Percentiles rank a stretch among this genome's conserved stretches.
Conservation (phyloP, 768 basidiomycete species). For the Brasilioporus rufonigricans region DNA sequence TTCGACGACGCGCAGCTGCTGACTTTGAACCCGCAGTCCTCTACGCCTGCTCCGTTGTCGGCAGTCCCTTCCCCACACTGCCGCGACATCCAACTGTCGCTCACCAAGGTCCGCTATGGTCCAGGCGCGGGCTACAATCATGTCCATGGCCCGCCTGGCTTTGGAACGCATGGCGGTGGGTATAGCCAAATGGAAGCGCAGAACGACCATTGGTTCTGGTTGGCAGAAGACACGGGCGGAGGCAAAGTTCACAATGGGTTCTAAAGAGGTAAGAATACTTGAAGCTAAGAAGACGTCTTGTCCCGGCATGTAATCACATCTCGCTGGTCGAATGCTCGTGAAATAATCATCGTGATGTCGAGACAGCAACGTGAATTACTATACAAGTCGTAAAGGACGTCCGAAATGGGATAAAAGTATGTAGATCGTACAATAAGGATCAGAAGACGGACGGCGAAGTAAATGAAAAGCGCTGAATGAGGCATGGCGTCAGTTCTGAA, state of each 20-base stretch:
- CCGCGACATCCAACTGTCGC: constrained; percentile 12
- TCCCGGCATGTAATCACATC: background rate
- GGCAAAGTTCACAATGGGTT: background rate
- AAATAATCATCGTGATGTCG: background rate
- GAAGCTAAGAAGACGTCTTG: background rate
- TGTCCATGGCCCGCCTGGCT: constrained; percentile 11
- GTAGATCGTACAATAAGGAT: background rate
- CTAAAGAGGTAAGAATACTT: background rate
- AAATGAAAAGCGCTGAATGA: background rate
- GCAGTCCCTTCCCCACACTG: constrained; percentile 7
- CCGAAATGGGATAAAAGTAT: background rate
- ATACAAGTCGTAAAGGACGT: background rate
- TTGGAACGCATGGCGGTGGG: constrained; percentile 20
- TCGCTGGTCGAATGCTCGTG: background rate
- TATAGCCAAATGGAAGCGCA: constrained; percentile 14
- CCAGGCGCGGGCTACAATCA: constrained; percentile 15
- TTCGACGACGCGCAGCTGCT: background rate
- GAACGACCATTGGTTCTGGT: constrained; percentile 27
- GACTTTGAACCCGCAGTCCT: constrained; percentile 7
- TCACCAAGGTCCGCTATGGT: constrained; percentile 8
- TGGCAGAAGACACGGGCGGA: constrained; percentile 11
- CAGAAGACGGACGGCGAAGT: background rate
- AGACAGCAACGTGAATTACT: background rate
- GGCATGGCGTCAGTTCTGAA: background rate
- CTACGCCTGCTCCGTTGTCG: constrained; percentile 6